Evolutionary conservation across 2,329 filamentous ascomycete species (phyloP).

Genomic region (Sclerotinia borealis): DNA sequence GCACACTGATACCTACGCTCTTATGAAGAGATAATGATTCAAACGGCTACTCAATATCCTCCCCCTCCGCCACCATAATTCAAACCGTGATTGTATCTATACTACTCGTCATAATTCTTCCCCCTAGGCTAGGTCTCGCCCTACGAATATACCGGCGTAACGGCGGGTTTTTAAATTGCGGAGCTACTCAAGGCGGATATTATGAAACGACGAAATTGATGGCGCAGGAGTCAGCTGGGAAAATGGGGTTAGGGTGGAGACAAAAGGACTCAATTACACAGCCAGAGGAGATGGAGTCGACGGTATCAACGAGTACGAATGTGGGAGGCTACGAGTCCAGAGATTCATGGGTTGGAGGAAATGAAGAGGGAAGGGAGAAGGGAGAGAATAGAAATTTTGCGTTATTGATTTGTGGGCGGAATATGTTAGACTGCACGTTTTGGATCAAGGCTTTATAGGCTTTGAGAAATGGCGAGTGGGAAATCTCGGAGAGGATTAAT

Average conservation of each 20-base stretch:
- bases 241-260: background rate
- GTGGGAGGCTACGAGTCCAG: background rate
- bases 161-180: background rate
- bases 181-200: background rate
- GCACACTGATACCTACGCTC: too few relatives aligned
- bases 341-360: background rate
- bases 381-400: background rate
- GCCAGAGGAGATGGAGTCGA: background rate
- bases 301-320: background rate
- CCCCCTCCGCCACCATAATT: background rate
- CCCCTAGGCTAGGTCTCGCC: background rate
- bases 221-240: background rate
- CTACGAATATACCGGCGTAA: background rate
- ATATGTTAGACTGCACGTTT: background rate
- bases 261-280: background rate
- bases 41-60: too few relatives aligned
- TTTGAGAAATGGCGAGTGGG: background rate
- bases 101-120: background rate
- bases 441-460: too few relatives aligned
- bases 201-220: background rate
- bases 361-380: too few relatives aligned
- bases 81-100: background rate
- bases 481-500: background rate
- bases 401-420: background rate
- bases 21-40: too few relatives aligned